Evolutionary conservation across 2,329 filamentous ascomycete species (phyloP).

Genomic region (Neurospora sp.): DNA sequence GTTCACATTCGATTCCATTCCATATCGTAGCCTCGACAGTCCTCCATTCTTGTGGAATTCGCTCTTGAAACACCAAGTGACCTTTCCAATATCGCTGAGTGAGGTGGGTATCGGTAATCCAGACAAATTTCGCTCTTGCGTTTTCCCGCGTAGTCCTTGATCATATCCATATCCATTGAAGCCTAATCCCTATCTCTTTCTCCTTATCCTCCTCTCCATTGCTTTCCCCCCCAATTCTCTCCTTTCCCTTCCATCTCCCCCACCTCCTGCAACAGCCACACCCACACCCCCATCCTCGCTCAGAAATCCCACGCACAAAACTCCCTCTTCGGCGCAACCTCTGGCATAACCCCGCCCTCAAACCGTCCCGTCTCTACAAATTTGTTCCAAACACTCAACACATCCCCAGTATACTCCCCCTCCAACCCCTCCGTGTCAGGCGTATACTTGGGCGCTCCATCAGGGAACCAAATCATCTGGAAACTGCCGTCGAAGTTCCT

Average conservation of each 20-base stretch:
- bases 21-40: not conserved
- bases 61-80: not conserved
- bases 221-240: no score
- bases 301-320: conserved; percentile 67
- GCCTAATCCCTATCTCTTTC: not conserved
- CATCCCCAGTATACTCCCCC: conserved; percentile 24
- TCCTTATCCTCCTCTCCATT: not conserved
- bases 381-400: conserved; percentile 41
- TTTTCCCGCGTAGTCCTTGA: not conserved
- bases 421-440: conserved; percentile 53
- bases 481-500: conserved; percentile 44
- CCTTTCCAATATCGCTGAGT: not conserved
- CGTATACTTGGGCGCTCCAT: conserved; percentile 55
- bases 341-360: conserved; percentile 60
- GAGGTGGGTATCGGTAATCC: no score
- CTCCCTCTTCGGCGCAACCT: conserved; percentile 67
- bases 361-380: conserved; percentile 60
- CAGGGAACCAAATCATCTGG: conserved; percentile 63
- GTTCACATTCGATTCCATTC: not conserved
- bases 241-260: no score
- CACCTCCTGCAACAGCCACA: no score
- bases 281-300: not conserved
- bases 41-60: not conserved
- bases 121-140: no score
- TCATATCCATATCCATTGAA: not conserved